phyloP scores from a whole-genome alignment of 1,284 basidiomycete species.

The Chalciporus piperatoides region DNA sequence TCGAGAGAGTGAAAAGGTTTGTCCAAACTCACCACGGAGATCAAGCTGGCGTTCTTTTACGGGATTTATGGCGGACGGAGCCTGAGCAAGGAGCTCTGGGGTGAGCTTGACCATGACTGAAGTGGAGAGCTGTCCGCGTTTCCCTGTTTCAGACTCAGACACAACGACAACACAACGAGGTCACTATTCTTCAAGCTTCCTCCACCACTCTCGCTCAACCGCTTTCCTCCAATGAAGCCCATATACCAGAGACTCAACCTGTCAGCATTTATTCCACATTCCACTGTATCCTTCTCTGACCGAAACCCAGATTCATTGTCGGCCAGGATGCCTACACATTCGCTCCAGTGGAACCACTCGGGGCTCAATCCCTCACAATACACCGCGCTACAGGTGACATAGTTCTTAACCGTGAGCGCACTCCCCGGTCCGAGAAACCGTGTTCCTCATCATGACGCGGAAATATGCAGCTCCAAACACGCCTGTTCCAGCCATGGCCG shows the following conservation, averaged over 20 bases:
- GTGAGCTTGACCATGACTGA: slow-evolving; percentile 80
- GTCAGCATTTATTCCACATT: slow-evolving; percentile 36
- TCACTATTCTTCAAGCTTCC: slow-evolving; percentile 7
- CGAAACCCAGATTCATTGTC: slow-evolving; percentile 53
- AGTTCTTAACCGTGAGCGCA: slow-evolving; percentile 58
- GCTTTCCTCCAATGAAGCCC: slow-evolving; percentile 49
- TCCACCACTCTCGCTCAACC: slow-evolving; percentile 13
- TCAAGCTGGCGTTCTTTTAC: slow-evolving; percentile 95
- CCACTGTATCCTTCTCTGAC: slow-evolving; percentile 2
- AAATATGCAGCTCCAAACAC: slow-evolving; percentile 49
- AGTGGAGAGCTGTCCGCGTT: slow-evolving; percentile 10
- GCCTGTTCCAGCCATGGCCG: slow-evolving; percentile 48
- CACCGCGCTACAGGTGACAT: slow-evolving; percentile 71
- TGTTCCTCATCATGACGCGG: slow-evolving; percentile 1
- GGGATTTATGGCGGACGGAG: slow-evolving; percentile 79
- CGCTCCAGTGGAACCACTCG: slow-evolving; percentile 59
- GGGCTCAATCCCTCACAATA: slow-evolving; percentile 64
- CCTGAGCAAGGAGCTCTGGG: slow-evolving; percentile 82
- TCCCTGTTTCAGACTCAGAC: slow-evolving; percentile 48
- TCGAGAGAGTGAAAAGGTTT: slow-evolving; percentile 24
- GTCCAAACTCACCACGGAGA: slow-evolving; percentile 70
- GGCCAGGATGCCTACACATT: slow-evolving; percentile 75
- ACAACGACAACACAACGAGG: slow-evolving; percentile 41
- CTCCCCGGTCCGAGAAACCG: neutral
- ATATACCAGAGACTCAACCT: slow-evolving; percentile 69